phyloP scores from a whole-genome alignment of 164 flowering plant species.

The Vitis cinerea region DNA sequence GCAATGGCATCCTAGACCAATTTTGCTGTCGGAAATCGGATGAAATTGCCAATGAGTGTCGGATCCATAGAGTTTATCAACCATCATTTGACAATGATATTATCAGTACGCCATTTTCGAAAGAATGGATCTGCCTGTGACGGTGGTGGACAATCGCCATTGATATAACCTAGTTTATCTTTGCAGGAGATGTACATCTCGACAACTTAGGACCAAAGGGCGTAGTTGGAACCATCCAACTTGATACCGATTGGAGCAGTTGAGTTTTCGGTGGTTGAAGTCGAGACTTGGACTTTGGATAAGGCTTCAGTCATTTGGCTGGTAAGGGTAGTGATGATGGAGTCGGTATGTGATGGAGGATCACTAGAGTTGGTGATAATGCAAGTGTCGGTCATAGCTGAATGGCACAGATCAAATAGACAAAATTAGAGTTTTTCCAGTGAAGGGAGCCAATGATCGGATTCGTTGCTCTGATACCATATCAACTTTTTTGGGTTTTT shows the following conservation, averaged over 20 bases:
- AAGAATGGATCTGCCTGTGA: background rate
- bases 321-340: too few relatives aligned
- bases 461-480: too few relatives aligned
- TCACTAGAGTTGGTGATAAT: too few relatives aligned
- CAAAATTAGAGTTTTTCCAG: too few relatives aligned
- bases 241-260: slow-evolving; percentile 8
- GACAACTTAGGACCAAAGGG: slow-evolving; percentile 5
- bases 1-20: background rate
- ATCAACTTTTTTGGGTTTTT: too few relatives aligned
- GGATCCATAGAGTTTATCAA: background rate
- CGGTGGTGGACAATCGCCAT: background rate
- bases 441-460: too few relatives aligned
- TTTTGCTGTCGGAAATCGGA: background rate
- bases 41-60: background rate
- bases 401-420: too few relatives aligned
- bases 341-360: too few relatives aligned
- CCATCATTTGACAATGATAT: slow-evolving; percentile 5
- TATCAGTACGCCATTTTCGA: background rate
- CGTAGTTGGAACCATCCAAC: slow-evolving; percentile 17
- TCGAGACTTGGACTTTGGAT: too few relatives aligned
- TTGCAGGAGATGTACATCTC: background rate
- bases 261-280: too few relatives aligned
- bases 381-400: too few relatives aligned
- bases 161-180: background rate
- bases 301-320: too few relatives aligned